Conservation (phyloP, 2,329 filamentous ascomycete genomes). For the Thielaviopsis punctulata region DNA sequence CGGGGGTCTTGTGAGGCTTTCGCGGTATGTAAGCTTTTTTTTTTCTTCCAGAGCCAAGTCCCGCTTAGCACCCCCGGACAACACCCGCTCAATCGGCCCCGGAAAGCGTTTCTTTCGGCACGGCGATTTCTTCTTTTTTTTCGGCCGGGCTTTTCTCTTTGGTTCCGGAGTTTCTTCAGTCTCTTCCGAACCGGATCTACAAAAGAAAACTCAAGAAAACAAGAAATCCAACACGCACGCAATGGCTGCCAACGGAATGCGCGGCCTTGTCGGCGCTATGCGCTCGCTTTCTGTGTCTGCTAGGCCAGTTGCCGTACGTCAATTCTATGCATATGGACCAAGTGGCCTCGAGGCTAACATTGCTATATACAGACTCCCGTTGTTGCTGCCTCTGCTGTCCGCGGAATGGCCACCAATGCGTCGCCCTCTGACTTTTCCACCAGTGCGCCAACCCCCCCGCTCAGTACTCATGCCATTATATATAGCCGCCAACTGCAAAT, state of each 20-base stretch:
- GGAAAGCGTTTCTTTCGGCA: not conserved
- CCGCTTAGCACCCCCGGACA: not conserved
- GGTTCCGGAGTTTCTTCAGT: not conserved
- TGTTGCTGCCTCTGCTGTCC: conserved; percentile 15
- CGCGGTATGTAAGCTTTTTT: not conserved
- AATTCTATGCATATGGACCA: not conserved
- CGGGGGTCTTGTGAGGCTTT: not conserved
- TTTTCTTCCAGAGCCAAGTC: not conserved
- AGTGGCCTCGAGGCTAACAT: not conserved
- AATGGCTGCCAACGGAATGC: conserved; percentile 32
- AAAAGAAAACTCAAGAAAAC: not conserved
- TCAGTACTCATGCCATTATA: not conserved
- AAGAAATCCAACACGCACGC: not conserved
- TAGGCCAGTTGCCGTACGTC: not conserved
- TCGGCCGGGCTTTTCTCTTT: not conserved
- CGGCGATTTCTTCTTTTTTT: not conserved
- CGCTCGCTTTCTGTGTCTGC: conserved; percentile 21
- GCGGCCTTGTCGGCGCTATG: conserved; percentile 36
- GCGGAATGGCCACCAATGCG: conserved; percentile 40
- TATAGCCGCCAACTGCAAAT: not conserved
- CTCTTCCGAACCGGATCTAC: not conserved
- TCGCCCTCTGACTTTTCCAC: conserved; percentile 28
- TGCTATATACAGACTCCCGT: not conserved
- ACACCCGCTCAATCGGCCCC: not conserved
- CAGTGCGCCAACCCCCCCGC: conserved; percentile 20